Base-by-base conservation (phyloP, 306 rosid species). In the Leucaena leucocephala region DNA sequence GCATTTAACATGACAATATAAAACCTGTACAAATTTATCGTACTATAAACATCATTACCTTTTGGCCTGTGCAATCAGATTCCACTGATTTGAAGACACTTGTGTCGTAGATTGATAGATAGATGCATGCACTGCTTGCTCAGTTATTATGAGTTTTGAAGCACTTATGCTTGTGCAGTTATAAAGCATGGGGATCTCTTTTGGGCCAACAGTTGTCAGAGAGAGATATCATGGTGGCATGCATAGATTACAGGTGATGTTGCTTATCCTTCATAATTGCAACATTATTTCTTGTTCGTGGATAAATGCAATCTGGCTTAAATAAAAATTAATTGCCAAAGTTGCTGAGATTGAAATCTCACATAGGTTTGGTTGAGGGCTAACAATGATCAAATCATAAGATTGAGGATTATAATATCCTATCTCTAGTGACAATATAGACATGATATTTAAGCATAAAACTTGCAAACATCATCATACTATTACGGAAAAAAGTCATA, bases 131-230 rank as follows among this genome's bases (percentile, higher is more conserved):
- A 68, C 59, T 43, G 48, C 42, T 21, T 75, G 17, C 68, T 72
- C 38, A 38, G 19, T 44, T 65, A 43, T 80, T 72, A 54, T 65
- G 40, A 80, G 72, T 77, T 80, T 80, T 43, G 67, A 82, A 49
- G 70, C 40, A 36, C 74, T 79, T 76, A 69, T 36, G 35, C 66
- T 69, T 79, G 19, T 83, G 87, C 89, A 92, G 98, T 72, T 87
- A 94, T 84, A 94, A 92, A 89, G 97, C 97, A 85, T 92, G 97
- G 97, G 98, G 98, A 55, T 85, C 90, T 83, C 98, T 94, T 72
- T 89, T 94, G 83, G 98, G 98, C 57, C 90, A 84, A 46, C 97
- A 94, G 72, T 86, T 92, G 84, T 81, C 97, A n/a, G 97, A 94
- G 64, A 87, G 97, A 82, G 97, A 86, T 86, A 88, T 94, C 82